Percentiles rank a stretch among this genome's conserved stretches.
These are phyloP conservation scores for Trichoderma sp. DNA, from an alignment of 2,329 filamentous ascomycete genomes.

Conservation along the genomic window DNA sequence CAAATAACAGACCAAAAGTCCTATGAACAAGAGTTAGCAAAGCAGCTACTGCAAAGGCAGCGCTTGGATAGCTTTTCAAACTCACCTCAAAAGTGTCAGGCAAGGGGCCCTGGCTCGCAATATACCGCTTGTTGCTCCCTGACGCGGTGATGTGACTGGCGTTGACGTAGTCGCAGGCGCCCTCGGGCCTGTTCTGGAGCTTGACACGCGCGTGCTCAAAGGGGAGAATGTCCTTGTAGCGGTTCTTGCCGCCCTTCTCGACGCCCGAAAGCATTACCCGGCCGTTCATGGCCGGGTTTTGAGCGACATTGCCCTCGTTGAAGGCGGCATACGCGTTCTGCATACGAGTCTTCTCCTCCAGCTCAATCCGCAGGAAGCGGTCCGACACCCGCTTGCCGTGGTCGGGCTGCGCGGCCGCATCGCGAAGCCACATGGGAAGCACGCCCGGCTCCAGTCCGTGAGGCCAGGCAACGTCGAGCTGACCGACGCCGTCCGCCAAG, in stretches of 20 bases:
- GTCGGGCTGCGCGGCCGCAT: slow-evolving; percentile 66
- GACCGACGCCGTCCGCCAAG: slow-evolving; percentile 87
- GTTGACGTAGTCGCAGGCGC: slow-evolving; percentile 91
- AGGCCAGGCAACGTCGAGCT: slow-evolving; percentile 62
- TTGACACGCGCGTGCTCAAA: slow-evolving; percentile 92
- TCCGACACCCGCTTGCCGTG: slow-evolving; percentile 80
- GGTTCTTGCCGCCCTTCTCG: slow-evolving; percentile 92
- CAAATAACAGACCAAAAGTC: slow-evolving; percentile 98
- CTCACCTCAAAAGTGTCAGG: slow-evolving; percentile 87
- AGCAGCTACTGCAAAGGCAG: too few relatives aligned
- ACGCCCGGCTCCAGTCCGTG: slow-evolving; percentile 49
- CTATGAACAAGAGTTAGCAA: slow-evolving; percentile 46
- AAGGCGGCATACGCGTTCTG: slow-evolving; percentile 67
- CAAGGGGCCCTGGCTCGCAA: slow-evolving; percentile 91
- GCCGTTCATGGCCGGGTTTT: slow-evolving; percentile 34
- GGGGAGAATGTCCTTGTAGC: slow-evolving; percentile 96
- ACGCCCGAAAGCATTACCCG: slow-evolving; percentile 81
- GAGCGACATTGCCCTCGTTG: slow-evolving; percentile 42
- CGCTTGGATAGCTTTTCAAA: background rate
- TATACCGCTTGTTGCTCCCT: slow-evolving; percentile 87
- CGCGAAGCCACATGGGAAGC: slow-evolving; percentile 76
- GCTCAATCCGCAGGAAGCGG: slow-evolving; percentile 81
- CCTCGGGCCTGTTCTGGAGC: slow-evolving; percentile 66
- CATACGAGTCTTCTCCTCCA: slow-evolving; percentile 89
- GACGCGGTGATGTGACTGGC: slow-evolving; percentile 82